Evolutionary conservation across 768 basidiomycete genomes (phyloP).

Genomic region (Hemileccinum rubropunctum): DNA sequence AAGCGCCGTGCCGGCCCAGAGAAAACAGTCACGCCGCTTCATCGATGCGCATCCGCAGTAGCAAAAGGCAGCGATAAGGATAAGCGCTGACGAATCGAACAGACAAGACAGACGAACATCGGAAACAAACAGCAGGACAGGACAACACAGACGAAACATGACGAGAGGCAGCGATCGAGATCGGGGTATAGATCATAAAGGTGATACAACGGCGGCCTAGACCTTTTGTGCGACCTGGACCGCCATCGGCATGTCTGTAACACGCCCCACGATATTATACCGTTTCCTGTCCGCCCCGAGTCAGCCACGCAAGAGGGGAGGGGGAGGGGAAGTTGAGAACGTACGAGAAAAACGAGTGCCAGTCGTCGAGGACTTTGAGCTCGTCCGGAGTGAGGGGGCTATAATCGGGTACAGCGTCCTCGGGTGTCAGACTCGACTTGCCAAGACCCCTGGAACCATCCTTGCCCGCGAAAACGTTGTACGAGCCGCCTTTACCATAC

Average conservation of each 20-base stretch:
- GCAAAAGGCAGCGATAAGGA: too few relatives aligned
- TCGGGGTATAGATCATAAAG: neutral
- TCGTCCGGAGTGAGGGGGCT: constrained; percentile 70
- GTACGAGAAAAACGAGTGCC: constrained; percentile 85
- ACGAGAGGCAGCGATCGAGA: neutral
- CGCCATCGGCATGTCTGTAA: constrained; percentile 50
- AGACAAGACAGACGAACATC: too few relatives aligned
- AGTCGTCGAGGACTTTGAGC: constrained; percentile 79
- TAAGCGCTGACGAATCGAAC: too few relatives aligned
- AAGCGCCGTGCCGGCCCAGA: too few relatives aligned
- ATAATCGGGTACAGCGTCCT: constrained; percentile 89
- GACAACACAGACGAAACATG: neutral
- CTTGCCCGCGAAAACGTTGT: constrained; percentile 89
- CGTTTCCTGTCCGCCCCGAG: constrained; percentile 54
- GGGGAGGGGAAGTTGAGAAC: too few relatives aligned
- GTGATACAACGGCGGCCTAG: too few relatives aligned
- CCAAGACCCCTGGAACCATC: constrained; percentile 90
- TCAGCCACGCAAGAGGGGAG: too few relatives aligned
- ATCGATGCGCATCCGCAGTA: too few relatives aligned
- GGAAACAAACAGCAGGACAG: neutral
- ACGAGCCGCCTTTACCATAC: constrained; percentile 80
- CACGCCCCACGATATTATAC: constrained; percentile 83
- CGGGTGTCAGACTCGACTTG: constrained; percentile 79
- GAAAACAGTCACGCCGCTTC: too few relatives aligned
- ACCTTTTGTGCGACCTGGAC: constrained; percentile 18